Evolutionary conservation across 2,329 filamentous ascomycete species (phyloP), one percentile per base, ranked within the genome.

Genomic region (Blumeria hordei): DNA sequence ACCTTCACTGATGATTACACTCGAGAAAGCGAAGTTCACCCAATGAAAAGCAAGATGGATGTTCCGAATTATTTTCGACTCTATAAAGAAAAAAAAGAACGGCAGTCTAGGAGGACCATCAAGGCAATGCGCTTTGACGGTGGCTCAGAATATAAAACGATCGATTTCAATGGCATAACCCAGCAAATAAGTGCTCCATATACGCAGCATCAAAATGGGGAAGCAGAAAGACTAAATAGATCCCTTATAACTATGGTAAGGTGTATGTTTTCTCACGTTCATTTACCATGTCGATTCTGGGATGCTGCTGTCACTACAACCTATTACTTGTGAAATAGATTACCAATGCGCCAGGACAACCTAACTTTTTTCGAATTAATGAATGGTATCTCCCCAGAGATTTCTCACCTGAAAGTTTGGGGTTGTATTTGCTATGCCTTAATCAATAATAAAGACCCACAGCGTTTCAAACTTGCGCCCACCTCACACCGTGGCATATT

Each of bases 51-150:
- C 18, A 49, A 49, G 21, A 28, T 16, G 28, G n/a, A 49, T 32
- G 18, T 32, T 10, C 18, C 45, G 28, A 16, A 49, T 32, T 49
- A 28, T 10, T 49, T 49, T 28, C 28, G 33, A n/a, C 11, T 28
- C 11, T 49, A 33, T 16, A 49, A 49, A 49, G 45, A 49, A 2
- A 3, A n/a, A 50, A 50, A 50, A n/a, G 32, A 50, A 2, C 47
- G 32, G 5, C 11, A 50, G 16, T 33, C 28, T 6, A 32, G 47
- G 3, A 5, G 3, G 3, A 4, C 9, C 3, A 3, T 35, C 3
- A 50, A 50, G 12, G 21, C 28, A 33, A 50, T 50, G 28, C 47
- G 47, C 16, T 50, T 34, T 50, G 28, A 50, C 16, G 28, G 16
- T 1, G 47, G 18, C 2, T 1, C 11, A 12, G 28, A 50, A n/a